Evolutionary conservation across 1,139 yeast species (phyloP), one percentile per base, ranked within the genome.

Genomic region (Chernovozyma sophiae-reginae): DNA sequence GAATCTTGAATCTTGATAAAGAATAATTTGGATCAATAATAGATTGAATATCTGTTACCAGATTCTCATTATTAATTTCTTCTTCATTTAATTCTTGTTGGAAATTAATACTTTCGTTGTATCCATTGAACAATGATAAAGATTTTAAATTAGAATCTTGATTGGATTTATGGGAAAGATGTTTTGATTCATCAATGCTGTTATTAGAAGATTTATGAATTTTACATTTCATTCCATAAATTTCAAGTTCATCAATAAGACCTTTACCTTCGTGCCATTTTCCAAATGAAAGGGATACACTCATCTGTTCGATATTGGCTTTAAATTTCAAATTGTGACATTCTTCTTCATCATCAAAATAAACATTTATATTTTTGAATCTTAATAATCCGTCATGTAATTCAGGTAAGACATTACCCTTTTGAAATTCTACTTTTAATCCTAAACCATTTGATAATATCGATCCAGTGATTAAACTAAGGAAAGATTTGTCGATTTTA

Each of bases 251-350:
- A 37, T 80, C 65, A 30, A 83, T 73, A 23, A 84, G 58, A 0
- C 94, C 94, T 33, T 72, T 70, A 0, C 87, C 82, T 41, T 75
- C 74, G 35, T 79, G 68, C 90, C 90, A 83, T 54, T 83, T 83
- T 32, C 70, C 68, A 43, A 83, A 74, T 1, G 85, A 78, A 17
- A 83, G 58, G 0, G 83, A 73, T 30, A 82, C 51, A 43, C 77
- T 78, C 43, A 81, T 60, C 14, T 77, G 69, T 37, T 79, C 76
- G 22, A 81, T 65, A 13, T 59, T 60, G 23, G 81, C 69, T 10
- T 62, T 55, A 25, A 69, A 60, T 15, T 46, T 46, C 29, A 65
- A 45, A 30, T 45, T 44, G 6, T 5, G 19, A 25, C 13, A 5
- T 5, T 8, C n/a, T 6, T 6, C 7, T 10, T 28, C 31, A 4